These are phyloP conservation scores for Sugiyamaella mastotermitis DNA, from an alignment of 805 yeast species.

Conservation along the genomic window DNA sequence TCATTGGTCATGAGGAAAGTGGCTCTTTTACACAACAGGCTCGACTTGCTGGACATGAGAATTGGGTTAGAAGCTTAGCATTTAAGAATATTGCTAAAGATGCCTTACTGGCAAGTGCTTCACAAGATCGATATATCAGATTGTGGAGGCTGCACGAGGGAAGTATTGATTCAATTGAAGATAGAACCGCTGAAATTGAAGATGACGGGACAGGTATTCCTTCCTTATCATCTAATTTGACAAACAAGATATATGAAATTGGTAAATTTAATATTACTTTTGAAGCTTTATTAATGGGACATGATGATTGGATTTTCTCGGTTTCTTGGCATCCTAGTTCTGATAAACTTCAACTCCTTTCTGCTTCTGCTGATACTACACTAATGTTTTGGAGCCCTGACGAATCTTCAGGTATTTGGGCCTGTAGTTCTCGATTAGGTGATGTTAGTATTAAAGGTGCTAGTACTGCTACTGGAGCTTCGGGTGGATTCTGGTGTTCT, in stretches of 20 bases:
- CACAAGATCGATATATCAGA: conserved; percentile 89
- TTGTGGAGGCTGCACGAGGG: conserved; percentile 62
- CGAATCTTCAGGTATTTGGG: conserved; percentile 81
- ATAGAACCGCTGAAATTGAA: conserved; percentile 45
- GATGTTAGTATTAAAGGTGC: conserved; percentile 96
- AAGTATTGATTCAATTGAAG: conserved; percentile 19
- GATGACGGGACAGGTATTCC: conserved; percentile 26
- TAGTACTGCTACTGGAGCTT: conserved; percentile 94
- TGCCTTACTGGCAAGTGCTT: conserved; percentile 74
- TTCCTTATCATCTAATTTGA: conserved; percentile 33
- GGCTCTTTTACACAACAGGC: conserved; percentile 38
- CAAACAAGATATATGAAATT: conserved; percentile 70
- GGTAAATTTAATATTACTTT: conserved; percentile 52
- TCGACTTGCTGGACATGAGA: conserved; percentile 82
- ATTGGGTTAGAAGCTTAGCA: conserved; percentile 80
- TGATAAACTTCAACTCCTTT: conserved; percentile 51
- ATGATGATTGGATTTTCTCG: conserved; percentile 94
- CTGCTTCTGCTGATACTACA: conserved; percentile 90
- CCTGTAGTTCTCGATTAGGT: conserved; percentile 73
- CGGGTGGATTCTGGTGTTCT: conserved; percentile 65
- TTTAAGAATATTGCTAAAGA: conserved; percentile 42
- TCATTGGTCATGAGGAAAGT: conserved; percentile 30
- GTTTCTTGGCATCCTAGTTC: conserved; percentile 67
- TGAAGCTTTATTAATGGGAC: conserved; percentile 95
- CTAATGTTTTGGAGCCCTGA: conserved; percentile 94